These are phyloP conservation scores for Kwoniella dejecticola DNA, from an alignment of 768 basidiomycete species.

Conservation along the genomic window DNA sequence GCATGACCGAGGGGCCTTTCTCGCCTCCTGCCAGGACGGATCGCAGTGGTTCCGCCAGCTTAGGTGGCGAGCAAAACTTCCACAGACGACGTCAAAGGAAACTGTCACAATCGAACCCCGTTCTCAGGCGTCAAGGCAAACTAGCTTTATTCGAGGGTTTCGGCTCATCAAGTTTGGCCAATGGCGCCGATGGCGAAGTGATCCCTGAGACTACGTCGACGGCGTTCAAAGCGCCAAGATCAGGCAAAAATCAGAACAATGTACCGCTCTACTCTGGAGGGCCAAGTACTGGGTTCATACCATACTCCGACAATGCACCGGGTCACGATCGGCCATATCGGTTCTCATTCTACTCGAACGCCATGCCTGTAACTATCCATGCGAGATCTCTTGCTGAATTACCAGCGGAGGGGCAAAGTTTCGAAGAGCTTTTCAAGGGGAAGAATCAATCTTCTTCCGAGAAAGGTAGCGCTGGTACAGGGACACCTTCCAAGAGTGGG, in stretches of 20 bases:
- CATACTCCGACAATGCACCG: conserved; percentile 52
- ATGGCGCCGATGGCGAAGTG: conserved; percentile 28
- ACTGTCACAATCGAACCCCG: conserved; percentile 75
- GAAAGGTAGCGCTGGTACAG: not conserved
- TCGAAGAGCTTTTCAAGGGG: conserved; percentile 79
- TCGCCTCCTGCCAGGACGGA: conserved; percentile 32
- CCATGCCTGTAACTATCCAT: conserved; percentile 88
- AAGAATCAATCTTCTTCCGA: conserved; percentile 21
- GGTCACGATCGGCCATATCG: conserved; percentile 86
- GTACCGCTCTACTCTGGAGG: not conserved
- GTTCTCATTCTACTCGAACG: conserved; percentile 97
- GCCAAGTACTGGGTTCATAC: conserved; percentile 21
- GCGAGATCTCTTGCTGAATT: conserved; percentile 88
- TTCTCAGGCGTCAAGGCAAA: conserved; percentile 65
- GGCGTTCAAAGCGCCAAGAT: conserved; percentile 46
- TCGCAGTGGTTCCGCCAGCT: conserved; percentile 22
- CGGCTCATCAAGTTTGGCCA: conserved; percentile 33
- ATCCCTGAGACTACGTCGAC: conserved; percentile 15
- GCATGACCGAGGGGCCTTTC: conserved; percentile 12
- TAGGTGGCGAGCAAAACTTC: conserved; percentile 27
- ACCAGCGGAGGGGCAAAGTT: conserved; percentile 88
- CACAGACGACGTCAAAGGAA: conserved; percentile 73
- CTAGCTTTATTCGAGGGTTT: conserved; percentile 82
- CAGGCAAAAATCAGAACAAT: conserved; percentile 37
- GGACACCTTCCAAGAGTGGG: conserved; percentile 9